Evolutionary conservation across 2,329 filamentous ascomycete genomes (phyloP), one percentile per base, ranked within the genome.

Genomic region (Phialemonium atrogriseum): DNA sequence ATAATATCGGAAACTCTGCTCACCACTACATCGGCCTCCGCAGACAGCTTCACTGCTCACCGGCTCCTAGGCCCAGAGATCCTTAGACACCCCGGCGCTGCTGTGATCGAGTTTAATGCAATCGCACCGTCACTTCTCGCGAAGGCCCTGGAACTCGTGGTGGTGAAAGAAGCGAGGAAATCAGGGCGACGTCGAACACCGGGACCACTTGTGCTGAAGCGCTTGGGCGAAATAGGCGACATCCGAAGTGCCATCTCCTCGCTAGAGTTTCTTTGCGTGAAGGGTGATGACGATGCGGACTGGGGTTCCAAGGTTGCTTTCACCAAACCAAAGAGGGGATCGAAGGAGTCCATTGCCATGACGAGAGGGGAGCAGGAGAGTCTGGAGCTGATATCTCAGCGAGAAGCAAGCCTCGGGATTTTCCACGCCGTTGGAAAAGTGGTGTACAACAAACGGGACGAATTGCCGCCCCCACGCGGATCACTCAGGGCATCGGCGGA

Each of bases 381-480:
- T 5, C 58, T 96, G 8, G 77, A 86, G 48, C 64, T 91, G 37
- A 74, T 96, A 14, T 86, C 84, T 1, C 85, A 88, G 48, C 75
- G 91, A 34, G 91, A 96, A 59, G 80, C 84, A 11, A 94, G 81
- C 40, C 65, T 98, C 3, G 91, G 89, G 2, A 86, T 98, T 30
- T 98, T 98, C 50, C 91, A 98, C 54, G 87, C 91, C 1, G 84
- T 96, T 10, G 91, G 89, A 4, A 95, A 91, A 52, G 84, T 98
- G 3, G 80, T 96, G 1, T 94, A 96, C 62, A 98, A 98, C 62
- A 98, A 95, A 54, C 74, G 91, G 27, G 71, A 82, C 14, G 76
- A 80, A 17, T 52, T 39, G 27, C 55, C 58, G 5, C 51, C 55
- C 4, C 57, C 66, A 10, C 44, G 54, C 4, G 26, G 46, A 50